Base-by-base conservation (phyloP, 108 stramenopile species). In the Nitzschia putrida region DNA sequence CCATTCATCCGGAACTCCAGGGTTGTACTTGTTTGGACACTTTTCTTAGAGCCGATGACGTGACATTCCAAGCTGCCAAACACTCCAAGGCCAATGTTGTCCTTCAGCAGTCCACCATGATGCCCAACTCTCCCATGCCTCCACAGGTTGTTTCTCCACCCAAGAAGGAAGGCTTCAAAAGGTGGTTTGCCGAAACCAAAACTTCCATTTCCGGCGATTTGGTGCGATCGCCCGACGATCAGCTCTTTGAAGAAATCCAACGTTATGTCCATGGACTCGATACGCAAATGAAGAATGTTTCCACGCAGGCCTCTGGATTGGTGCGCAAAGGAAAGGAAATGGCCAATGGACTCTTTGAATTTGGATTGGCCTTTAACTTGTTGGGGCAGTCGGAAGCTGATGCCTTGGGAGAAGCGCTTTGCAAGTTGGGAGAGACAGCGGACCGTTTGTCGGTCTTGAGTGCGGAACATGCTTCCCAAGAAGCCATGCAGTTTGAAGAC, bases 311-410 rank as follows among this genome's bases (percentile, higher is more conserved):
- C 0, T 65, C 85, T 38, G 85, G 76, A 8, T 76, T 99, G 63
- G 95, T 97, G n/a, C 84, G 92, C 41, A 96, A 96, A 66, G 87
- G 90, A 20, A 91, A 93, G 64, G 96, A 96, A 83, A 85, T 97
- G 49, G 94, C 97, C 25, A 89, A 89, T 70, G 94, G 95, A 16
- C 60, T 96, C 56, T 97, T 96, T 72, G 97, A 99, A 78, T 96
- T 99, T 77, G 97, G 97, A 23, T 70, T 97, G 64, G 96, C 96
- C 59, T 96, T 99, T 77, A 95, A 96, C 61, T 84, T 95, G 63
- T 73, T 99, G 41, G 97, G 95, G 13, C 96, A 96, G 66, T 85
- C 88, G 50, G 97, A 97, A 84, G 86, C 83, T 14, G 94, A 93
- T 72, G 80, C 78, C 10, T 69, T 97, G 37, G 94, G 94, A 2